Base-by-base conservation (phyloP, 805 yeast genomes). In the Zygoascus flipseniorum region DNA sequence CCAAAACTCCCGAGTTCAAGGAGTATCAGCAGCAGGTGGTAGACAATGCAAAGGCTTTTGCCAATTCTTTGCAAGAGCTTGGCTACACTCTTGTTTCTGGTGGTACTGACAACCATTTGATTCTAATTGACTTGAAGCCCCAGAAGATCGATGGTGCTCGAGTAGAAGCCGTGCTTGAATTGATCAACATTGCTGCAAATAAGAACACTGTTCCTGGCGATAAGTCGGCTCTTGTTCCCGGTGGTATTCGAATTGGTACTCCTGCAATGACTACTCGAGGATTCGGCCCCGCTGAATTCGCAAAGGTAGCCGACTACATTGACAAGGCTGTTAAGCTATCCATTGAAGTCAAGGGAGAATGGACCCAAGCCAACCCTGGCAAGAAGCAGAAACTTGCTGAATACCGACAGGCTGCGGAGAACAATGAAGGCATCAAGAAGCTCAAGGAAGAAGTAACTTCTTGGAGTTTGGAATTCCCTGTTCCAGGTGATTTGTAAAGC, bases 191-290 rank as follows among this genome's bases (percentile, higher is more conserved):
- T 69, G 97, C 98, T 48, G 86, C 90, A 60, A 92, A 92, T 77
- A 92, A 92, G 74, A 92, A 92, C 78, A 85, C 98, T 50, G 86
- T 92, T 60, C 97, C 97, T 56, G 96, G 96, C 64, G 99, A 92
- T 73, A 85, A 82, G 72, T 87, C 96, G 46, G 99, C 99, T 35
- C 77, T 92, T 56, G 89, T 87, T 69, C 99, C 99, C 65, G 88
- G 95, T 57, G 99, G 99, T 63, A 76, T 92, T 60, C 86, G 99
- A 76, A 85, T 92, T 57, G 99, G 99, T 64, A 87, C 98, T 16
- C 99, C 99, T 55, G 98, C 98, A 48, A 92, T 92, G 98, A 85
- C 97, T 53, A 89, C 97, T 51, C 84, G 99, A 76, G 97, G 97
- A 47, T 85, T 92, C 66, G 80, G 80, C 51, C 79, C 77, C 57